Conservation (phyloP, 495 filamentous ascomycete species). For the Parathielavia appendiculata region DNA sequence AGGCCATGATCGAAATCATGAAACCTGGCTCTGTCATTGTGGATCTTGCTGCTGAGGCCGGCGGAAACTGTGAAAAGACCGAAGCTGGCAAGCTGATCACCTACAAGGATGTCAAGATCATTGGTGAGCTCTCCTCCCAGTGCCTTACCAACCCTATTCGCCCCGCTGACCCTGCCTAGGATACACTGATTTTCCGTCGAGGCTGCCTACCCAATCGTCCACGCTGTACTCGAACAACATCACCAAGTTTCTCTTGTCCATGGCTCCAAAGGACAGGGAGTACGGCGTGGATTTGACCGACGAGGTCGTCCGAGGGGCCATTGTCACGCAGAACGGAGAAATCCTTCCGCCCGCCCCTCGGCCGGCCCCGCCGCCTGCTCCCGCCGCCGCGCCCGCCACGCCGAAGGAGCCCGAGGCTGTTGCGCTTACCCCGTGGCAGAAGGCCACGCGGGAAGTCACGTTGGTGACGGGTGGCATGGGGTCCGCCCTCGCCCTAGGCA, state of each 20-base stretch:
- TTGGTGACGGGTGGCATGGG: constrained; percentile 68
- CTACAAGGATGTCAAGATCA: constrained; percentile 71
- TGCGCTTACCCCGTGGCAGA: constrained; percentile 71
- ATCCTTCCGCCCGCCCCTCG: constrained; percentile 68
- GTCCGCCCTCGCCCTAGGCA: constrained; percentile 64
- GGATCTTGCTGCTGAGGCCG: constrained; percentile 74
- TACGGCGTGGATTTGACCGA: constrained; percentile 71
- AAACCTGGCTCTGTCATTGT: constrained; percentile 77
- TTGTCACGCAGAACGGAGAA: constrained; percentile 68
- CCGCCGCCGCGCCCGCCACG: constrained; percentile 45
- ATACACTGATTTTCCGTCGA: constrained; percentile 76
- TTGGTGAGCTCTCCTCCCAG: constrained; percentile 60
- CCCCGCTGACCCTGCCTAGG: constrained; percentile 39
- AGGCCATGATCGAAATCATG: constrained; percentile 72
- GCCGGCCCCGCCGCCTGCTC: constrained; percentile 61
- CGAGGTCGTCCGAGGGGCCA: constrained; percentile 73
- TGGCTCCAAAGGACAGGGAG: constrained; percentile 65
- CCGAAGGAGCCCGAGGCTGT: constrained; percentile 54
- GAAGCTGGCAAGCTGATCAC: constrained; percentile 59
- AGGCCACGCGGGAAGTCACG: constrained; percentile 63
- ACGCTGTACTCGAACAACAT: constrained; percentile 86
- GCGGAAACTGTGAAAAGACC: constrained; percentile 75
- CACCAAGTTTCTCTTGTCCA: constrained; percentile 73
- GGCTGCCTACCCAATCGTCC: constrained; percentile 73
- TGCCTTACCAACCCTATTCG: constrained; percentile 2